Evolutionary conservation across 768 basidiomycete genomes (phyloP), one percentile per base, ranked within the genome.

Genomic region (Russula abietina): DNA sequence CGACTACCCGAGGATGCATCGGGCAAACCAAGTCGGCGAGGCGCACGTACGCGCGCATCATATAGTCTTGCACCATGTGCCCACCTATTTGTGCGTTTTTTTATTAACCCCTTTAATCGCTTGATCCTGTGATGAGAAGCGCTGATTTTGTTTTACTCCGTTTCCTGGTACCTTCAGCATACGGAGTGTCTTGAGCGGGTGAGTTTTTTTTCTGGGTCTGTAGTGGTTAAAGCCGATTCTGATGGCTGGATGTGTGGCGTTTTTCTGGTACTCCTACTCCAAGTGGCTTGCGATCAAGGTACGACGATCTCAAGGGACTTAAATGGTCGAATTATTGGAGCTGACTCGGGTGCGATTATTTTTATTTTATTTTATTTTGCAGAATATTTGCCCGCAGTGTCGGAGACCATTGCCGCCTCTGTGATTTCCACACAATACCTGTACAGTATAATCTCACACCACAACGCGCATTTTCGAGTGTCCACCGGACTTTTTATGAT

Each of bases 341-440:
- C 57, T 57, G 32, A 63, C 41, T 24, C 19, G 38, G 38, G 19
- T n/a, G 8, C 10, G 22, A 22, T 12, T 24, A 8, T 11, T 26
- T n/a, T n/a, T n/a, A 30, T 30, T 8, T 4, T 19, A 12, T 41
- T 10, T 19, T 58, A n/a, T 56, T 52, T 28, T 62, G 2, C 63
- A 92, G 89, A 93, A 91, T 65, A 93, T 94, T 45, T 95, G 93
- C 70, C 92, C 93, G n/a, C 86, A 93, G 64, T 93, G 93, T 74
- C 87, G 92, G 64, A 77, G 92, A 63, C 86, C 88, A 19, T 72
- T 95, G 52, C 92, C 93, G 11, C 90, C 91, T 0, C 75, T 94
- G 48, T 94, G 76, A 78, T 46, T 17, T 41, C 45, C 14, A 26
- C 16, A 4, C n/a, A n/a, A n/a, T 41, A 57, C 28, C 19, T 57